A percentile compares a stretch with the other conserved stretches of the same genome.
Conservation (phyloP, 495 filamentous ascomycete species). For the Elaphomyces granulatus region DNA sequence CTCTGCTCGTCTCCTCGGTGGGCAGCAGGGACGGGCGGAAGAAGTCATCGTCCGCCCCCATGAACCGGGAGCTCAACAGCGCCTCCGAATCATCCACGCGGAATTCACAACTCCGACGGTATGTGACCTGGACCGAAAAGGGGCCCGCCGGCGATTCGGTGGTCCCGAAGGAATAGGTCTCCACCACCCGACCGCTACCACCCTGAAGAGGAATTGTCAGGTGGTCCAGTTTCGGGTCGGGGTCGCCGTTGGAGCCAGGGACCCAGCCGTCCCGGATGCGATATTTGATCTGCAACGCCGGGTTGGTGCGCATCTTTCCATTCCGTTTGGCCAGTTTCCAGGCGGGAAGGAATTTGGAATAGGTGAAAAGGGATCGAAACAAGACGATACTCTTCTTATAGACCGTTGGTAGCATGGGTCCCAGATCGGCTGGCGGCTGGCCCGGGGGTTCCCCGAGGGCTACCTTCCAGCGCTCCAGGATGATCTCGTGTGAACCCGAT, state of each 20-base stretch:
- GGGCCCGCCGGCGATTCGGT: slow-evolving; percentile 76
- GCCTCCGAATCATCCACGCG: slow-evolving; percentile 83
- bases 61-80: slow-evolving; percentile 85
- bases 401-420: slow-evolving; percentile 61
- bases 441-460: slow-evolving; percentile 52
- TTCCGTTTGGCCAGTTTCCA: slow-evolving; percentile 72
- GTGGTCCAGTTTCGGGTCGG: slow-evolving; percentile 38
- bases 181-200: slow-evolving; percentile 49
- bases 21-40: slow-evolving; percentile 63
- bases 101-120: slow-evolving; percentile 80
- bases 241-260: slow-evolving; percentile 15
- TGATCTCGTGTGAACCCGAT: slow-evolving; percentile 43
- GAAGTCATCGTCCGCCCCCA: slow-evolving; percentile 78
- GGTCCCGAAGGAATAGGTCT: slow-evolving; percentile 60
- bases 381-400: slow-evolving; percentile 95
- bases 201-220: slow-evolving; percentile 60
- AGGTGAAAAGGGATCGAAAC: slow-evolving; percentile 82
- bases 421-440: slow-evolving; percentile 44
- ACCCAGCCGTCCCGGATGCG: slow-evolving; percentile 52
- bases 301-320: slow-evolving; percentile 47
- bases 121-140: slow-evolving; percentile 65
- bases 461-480: slow-evolving; percentile 83
- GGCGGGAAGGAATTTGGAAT: slow-evolving; percentile 67
- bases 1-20: slow-evolving; percentile 22
- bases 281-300: slow-evolving; percentile 59